Percentiles rank a stretch among this genome's conserved stretches.
phyloP scores from a whole-genome alignment of 306 rosid species.

The Cicer chorassanicum region DNA sequence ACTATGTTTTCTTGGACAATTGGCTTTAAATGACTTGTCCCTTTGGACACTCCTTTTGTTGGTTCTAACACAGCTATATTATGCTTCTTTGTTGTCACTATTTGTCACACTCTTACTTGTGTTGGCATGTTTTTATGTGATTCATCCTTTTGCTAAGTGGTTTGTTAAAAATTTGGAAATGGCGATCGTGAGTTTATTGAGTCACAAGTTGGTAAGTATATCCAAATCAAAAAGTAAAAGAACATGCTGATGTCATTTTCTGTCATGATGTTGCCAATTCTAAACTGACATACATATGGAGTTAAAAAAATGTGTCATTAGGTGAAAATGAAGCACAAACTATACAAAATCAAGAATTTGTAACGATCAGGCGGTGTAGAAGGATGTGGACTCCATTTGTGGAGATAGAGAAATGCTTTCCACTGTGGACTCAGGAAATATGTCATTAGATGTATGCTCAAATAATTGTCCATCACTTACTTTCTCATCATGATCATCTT shows the following conservation, averaged over 20 bases:
- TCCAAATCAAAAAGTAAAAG: too few species aligned
- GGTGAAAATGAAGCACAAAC: not conserved
- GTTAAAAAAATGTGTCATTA: not conserved
- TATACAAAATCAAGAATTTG: not conserved
- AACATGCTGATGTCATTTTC: not conserved
- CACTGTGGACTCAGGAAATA: conserved; percentile 28
- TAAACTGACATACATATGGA: not conserved
- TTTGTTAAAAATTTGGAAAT: too few species aligned
- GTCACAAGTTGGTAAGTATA: too few species aligned
- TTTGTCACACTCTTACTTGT: not conserved
- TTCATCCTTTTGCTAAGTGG: too few species aligned
- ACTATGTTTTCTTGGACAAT: conserved; percentile 54
- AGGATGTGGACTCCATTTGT: conserved; percentile 45
- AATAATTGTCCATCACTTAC: not conserved
- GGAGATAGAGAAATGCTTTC: conserved; percentile 40
- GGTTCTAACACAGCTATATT: not conserved
- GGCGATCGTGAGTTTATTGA: too few species aligned
- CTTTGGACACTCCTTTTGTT: conserved; percentile 30
- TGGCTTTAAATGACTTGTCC: conserved; percentile 47
- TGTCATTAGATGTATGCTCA: not conserved
- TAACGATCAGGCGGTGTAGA: conserved; percentile 1
- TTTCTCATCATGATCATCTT: conserved; percentile 1
- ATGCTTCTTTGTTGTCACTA: not conserved
- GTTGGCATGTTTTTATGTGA: not conserved
- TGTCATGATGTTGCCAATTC: not conserved